Evolutionary conservation across 1,139 yeast species (phyloP), one percentile per base, ranked within the genome.

Genomic region (Wickerhamomyces sp.): DNA sequence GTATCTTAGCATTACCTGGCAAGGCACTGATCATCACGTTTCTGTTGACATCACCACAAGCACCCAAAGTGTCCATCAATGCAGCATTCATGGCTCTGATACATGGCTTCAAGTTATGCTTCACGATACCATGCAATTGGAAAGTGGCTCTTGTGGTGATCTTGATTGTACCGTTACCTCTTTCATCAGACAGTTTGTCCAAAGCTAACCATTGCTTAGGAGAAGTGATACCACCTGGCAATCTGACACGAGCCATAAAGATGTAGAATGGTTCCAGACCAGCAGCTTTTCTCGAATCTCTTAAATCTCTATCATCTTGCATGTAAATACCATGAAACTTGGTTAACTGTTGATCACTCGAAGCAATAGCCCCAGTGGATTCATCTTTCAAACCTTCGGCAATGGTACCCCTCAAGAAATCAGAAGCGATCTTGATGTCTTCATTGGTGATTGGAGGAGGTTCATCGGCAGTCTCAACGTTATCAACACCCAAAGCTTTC

Each of bases 21-120:
- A 87, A 69, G 11, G 96, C 95, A 42, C 93, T 77, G 38, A 86
- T 72, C 80, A 89, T 89, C 33, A 89, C 96, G 58, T 89, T 89
- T 74, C 97, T 84, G 65, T 87, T 86, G 28, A 89, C 97, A 66
- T 91, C 98, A 69, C 98, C 98, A 71, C 96, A 89, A 3, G 97
- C 98, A 44, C 95, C 97, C 41, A 91, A 74, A 12, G 97, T 89
- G 57, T 91, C 97, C 78, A 91, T 74, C 52, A 89, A 72, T 11
- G 81, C 83, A 17, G 95, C 68, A 59, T 89, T 89, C 81, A 91
- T 88, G 33, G 93, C 95, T 66, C 95, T 82, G 47, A 91, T 86
- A 3, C 95, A 82, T 15, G 93, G 88, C 62, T 87, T 88, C 60
- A 91, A 70, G 54, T 89, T 74, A 58, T 82, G 89, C 65, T 91